These are phyloP conservation scores for Beauveria medogensis DNA, from an alignment of 2,329 filamentous ascomycete species.

Conservation along the genomic window DNA sequence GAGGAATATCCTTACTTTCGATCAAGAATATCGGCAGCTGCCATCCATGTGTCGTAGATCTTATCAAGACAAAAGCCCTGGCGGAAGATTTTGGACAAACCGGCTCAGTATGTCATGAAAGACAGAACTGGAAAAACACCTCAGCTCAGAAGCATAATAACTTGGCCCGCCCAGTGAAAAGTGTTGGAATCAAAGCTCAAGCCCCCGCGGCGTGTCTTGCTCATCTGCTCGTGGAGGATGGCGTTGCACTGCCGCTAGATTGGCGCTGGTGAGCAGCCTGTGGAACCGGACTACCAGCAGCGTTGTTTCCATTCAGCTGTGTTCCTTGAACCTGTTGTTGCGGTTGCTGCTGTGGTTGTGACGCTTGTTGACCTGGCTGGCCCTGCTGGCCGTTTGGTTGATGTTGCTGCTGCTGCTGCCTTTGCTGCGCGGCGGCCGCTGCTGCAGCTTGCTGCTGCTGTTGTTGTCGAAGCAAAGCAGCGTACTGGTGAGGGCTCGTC, in stretches of 20 bases:
- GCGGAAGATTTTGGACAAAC: not conserved
- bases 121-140: not conserved
- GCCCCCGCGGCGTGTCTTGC: not conserved
- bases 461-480: constrained; percentile 49
- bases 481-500: constrained; percentile 51
- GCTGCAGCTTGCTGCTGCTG: constrained; percentile 36
- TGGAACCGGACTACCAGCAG: constrained; percentile 5
- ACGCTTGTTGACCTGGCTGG: constrained; percentile 15
- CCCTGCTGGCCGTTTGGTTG: constrained; percentile 15
- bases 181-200: not conserved
- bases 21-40: not conserved
- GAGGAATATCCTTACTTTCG: too few relatives aligned
- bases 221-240: constrained; percentile 22
- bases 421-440: constrained; percentile 21
- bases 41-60: not conserved
- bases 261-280: constrained; percentile 22
- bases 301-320: constrained; percentile 4
- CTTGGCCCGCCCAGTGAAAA: not conserved
- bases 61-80: not conserved
- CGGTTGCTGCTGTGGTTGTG: constrained; percentile 9
- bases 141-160: not conserved
- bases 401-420: constrained; percentile 14
- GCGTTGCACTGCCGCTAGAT: constrained; percentile 32
- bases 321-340: constrained; percentile 12
- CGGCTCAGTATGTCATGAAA: not conserved